Base-by-base conservation (phyloP, 192 early-diverging fungal species). In the Thoreauomyces humboldtii region DNA sequence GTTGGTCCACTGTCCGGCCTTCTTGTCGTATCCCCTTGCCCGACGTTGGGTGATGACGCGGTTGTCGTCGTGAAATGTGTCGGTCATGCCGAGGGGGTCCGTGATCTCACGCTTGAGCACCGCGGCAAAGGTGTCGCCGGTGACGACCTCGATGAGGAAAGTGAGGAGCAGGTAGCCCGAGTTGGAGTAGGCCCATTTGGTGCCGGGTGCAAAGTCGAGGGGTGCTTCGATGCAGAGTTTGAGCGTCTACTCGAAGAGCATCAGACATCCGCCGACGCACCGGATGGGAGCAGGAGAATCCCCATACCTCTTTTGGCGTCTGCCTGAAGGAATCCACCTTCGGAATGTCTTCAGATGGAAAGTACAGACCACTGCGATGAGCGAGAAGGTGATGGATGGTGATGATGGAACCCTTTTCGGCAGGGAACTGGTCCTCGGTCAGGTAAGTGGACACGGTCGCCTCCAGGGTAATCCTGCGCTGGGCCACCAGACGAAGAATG, bases 151-250 rank as follows among this genome's bases (percentile, higher is more conserved):
- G 9, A 60, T 60, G 41, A 60, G 19, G 41, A 60, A 2, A 4
- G 32, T 31, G 7, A 60, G 19, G 22, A 60, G 2, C 2, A 45
- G 59, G 43, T 60, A 60, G 28, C 46, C 46, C 4, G 59, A 45
- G 59, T 60, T 60, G 41, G 59, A 60, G 43, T 60, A 60, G 14
- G 3, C 32, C 42, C 29, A 42, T 27, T 46, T 43, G 2, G 42
- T 44, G 3, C 59, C 59, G 2, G 59, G 59, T 3, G 21, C 6
- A 5, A 15, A 33, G 15, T 60, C 59, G 25, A 60, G 43, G 12
- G 59, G 59, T 6, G n/a, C n/a, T n/a, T n/a, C n/a, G n/a, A n/a
- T n/a, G n/a, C n/a, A n/a, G n/a, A n/a, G n/a, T n/a, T n/a, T n/a
- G n/a, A n/a, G n/a, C n/a, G n/a, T n/a, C n/a, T n/a, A n/a, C n/a